Percentiles rank a stretch among this genome's conserved stretches.
phyloP scores from a whole-genome alignment of 345 rosid genomes.

The Brassica nigra region DNA sequence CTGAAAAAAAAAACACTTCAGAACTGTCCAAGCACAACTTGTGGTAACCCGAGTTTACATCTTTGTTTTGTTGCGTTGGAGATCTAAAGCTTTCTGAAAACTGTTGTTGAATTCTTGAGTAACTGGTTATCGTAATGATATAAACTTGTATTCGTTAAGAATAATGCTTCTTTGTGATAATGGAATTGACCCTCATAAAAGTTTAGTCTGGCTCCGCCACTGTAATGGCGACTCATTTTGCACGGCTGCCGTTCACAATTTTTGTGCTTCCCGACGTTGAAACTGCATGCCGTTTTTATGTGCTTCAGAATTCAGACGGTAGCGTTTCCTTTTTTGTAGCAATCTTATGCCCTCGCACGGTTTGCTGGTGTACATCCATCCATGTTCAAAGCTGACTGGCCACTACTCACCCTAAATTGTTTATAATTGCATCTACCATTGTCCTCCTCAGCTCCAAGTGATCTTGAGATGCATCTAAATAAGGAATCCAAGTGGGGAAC shows the following conservation, averaged over 20 bases:
- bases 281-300: neutral
- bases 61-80: neutral
- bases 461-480: neutral
- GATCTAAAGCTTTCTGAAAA: constrained; percentile 16
- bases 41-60: neutral
- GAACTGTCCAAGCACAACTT: constrained; percentile 22
- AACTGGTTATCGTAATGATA: constrained; percentile 9
- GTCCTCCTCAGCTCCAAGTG: neutral
- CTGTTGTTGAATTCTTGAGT: constrained; percentile 36
- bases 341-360: too few species aligned
- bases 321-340: neutral
- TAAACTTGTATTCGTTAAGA: constrained; percentile 6
- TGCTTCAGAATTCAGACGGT: neutral
- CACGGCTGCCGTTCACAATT: neutral
- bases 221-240: neutral
- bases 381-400: too few species aligned
- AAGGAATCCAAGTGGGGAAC: neutral
- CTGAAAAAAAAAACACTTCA: neutral
- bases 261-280: neutral
- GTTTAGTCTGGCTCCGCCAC: too few species aligned
- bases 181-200: too few species aligned
- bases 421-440: too few species aligned
- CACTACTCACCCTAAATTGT: too few species aligned
- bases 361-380: too few species aligned
- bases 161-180: constrained; percentile 6